These are phyloP conservation scores for Tylopilus rubrobrunneus DNA, from an alignment of 768 basidiomycete species.

Conservation along the genomic window DNA sequence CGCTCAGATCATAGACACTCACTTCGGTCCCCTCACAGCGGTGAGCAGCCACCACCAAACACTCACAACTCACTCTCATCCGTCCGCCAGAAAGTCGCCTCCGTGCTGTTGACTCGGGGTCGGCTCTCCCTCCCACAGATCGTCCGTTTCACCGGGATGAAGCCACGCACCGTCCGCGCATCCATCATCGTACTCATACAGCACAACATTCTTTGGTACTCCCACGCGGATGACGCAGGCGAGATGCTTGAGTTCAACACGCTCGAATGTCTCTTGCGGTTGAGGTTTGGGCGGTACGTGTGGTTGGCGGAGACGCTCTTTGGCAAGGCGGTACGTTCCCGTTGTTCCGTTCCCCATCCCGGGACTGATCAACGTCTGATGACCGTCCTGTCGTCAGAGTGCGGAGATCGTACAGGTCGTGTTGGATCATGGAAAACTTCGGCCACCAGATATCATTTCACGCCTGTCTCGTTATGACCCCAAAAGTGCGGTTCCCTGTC, in stretches of 20 bases:
- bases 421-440: constrained; percentile 83
- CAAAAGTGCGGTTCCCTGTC: constrained; percentile 45
- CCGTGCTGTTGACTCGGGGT: constrained; percentile 74
- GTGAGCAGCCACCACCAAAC: constrained; percentile 38
- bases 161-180: constrained; percentile 63
- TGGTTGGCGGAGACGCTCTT: constrained; percentile 68
- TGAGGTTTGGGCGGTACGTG: constrained; percentile 81
- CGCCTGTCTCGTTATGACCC: constrained; percentile 48
- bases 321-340: constrained; percentile 58
- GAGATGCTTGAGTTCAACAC: constrained; percentile 80
- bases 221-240: constrained; percentile 63
- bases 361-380: neutral
- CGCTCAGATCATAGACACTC: constrained; percentile 55
- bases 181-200: constrained; percentile 79
- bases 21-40: constrained; percentile 63
- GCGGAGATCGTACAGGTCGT: constrained; percentile 72
- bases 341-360: neutral
- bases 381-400: constrained; percentile 41
- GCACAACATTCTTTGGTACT: constrained; percentile 90
- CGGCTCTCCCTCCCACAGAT: constrained; percentile 70
- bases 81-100: constrained; percentile 60
- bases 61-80: neutral
- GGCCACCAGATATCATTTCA: constrained; percentile 63
- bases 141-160: constrained; percentile 63
- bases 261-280: constrained; percentile 75